Conservation (phyloP, 345 rosid species). For the Psidium guajava region DNA sequence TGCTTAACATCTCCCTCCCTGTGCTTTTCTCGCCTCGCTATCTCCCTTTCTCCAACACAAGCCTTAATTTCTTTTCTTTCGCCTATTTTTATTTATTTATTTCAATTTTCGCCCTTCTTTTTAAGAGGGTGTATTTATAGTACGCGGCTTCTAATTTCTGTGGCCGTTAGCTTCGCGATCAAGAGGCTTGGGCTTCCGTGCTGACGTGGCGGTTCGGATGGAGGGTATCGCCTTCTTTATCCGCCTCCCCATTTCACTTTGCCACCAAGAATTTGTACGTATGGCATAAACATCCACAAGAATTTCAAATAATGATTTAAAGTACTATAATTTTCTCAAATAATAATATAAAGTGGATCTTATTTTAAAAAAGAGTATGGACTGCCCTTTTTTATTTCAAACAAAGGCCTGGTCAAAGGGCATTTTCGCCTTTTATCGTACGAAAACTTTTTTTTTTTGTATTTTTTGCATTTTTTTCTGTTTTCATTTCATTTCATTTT, state of each 20-base stretch:
- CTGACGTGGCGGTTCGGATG: not conserved
- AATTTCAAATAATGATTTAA: too few species aligned
- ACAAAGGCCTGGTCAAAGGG: too few species aligned
- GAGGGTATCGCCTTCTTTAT: not conserved
- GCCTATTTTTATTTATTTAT: not conserved
- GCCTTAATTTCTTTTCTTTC: not conserved
- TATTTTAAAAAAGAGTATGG: too few species aligned
- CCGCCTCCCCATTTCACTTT: not conserved
- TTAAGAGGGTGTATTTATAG: too few species aligned
- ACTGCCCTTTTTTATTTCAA: too few species aligned
- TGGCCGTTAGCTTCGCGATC: not conserved
- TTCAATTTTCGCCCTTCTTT: not conserved
- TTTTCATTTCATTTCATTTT: too few species aligned
- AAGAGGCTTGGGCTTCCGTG: not conserved
- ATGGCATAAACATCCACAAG: accelerated
- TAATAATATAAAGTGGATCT: too few species aligned
- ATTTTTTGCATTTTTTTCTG: too few species aligned
- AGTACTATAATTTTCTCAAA: too few species aligned
- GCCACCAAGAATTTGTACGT: too few species aligned
- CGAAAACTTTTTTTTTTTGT: too few species aligned
- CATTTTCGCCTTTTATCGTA: too few species aligned
- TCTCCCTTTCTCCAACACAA: not conserved
- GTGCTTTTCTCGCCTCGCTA: not conserved
- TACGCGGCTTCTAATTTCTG: not conserved
- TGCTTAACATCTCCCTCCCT: constrained; percentile 5